Percentiles rank a stretch among this genome's conserved stretches.
phyloP scores from a whole-genome alignment of 2,329 filamentous ascomycete species.

The Colletotrichum camelliae region DNA sequence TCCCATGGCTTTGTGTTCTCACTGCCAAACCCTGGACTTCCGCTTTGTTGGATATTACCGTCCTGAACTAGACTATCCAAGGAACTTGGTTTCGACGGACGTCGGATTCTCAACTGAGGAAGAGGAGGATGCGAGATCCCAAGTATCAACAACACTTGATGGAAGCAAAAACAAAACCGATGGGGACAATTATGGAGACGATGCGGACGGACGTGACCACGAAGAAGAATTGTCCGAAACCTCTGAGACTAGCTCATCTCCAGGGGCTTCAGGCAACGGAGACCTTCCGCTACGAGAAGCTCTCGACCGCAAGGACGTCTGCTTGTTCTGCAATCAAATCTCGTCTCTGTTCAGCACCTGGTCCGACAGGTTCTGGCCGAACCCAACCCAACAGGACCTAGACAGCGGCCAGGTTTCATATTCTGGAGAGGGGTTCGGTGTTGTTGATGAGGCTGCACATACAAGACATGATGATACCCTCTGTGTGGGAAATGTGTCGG shows the following conservation, averaged over 20 bases:
- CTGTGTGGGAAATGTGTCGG: background rate
- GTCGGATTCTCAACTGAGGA: background rate
- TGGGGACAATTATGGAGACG: background rate
- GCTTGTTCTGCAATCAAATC: background rate
- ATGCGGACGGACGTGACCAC: rapidly evolving
- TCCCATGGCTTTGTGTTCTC: background rate
- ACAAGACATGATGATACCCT: background rate
- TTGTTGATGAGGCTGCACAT: background rate
- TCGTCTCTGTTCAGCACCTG: background rate
- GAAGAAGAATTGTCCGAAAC: background rate
- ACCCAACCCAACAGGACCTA: background rate
- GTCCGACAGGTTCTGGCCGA: background rate
- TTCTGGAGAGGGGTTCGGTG: rapidly evolving
- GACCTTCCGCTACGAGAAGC: background rate
- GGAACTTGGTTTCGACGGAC: rapidly evolving
- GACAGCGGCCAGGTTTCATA: background rate
- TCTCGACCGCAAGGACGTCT: background rate
- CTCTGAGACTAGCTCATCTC: background rate
- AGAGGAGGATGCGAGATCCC: no score
- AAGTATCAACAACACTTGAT: background rate
- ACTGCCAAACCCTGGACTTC: background rate
- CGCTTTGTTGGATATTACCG: background rate
- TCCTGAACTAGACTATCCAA: background rate
- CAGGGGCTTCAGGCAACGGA: background rate
- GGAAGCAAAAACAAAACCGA: background rate